Percentiles rank a stretch among this genome's conserved stretches.
Conservation (phyloP, 2,329 filamentous ascomycete genomes). For the Diaporthe ilicicola region DNA sequence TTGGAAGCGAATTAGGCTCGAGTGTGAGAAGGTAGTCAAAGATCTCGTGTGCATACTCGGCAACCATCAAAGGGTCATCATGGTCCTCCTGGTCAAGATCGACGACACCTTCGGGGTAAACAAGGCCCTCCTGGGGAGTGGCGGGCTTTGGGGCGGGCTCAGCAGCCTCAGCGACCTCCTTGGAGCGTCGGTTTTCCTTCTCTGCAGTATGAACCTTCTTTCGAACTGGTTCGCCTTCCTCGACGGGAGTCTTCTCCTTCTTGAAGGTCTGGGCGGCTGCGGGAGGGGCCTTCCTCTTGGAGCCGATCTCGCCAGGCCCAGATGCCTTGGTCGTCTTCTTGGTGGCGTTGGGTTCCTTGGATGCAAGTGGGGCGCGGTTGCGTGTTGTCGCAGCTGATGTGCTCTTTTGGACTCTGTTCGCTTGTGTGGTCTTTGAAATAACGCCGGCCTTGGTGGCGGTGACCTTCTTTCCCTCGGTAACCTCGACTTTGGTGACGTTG, state of each 20-base stretch:
- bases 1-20: conserved; percentile 81
- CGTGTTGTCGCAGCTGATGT: conserved; percentile 67
- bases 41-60: conserved; percentile 96
- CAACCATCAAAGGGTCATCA: conserved; percentile 96
- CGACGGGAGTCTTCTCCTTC: conserved; percentile 67
- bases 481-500: conserved; percentile 86
- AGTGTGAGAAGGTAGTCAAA: conserved; percentile 94
- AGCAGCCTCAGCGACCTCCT: conserved; percentile 46
- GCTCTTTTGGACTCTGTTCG: conserved; percentile 82
- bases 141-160: conserved; percentile 43
- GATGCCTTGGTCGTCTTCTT: conserved; percentile 63
- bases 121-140: conserved; percentile 35
- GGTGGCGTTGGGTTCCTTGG: conserved; percentile 63
- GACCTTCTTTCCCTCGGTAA: conserved; percentile 77
- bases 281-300: conserved; percentile 70
- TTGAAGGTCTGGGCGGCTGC: conserved; percentile 57
- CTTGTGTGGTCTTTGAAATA: conserved; percentile 82
- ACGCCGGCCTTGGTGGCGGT: conserved; percentile 69
- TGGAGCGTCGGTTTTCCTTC: conserved; percentile 56
- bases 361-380: conserved; percentile 59
- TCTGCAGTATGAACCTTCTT: conserved; percentile 70
- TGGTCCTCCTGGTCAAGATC: conserved; percentile 87
- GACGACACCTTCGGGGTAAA: conserved; percentile 55
- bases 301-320: conserved; percentile 32
- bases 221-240: conserved; percentile 73